Percentiles rank a stretch among this genome's conserved stretches.
Conservation (phyloP, 805 yeast genomes). For the Ogataea kodamae region DNA sequence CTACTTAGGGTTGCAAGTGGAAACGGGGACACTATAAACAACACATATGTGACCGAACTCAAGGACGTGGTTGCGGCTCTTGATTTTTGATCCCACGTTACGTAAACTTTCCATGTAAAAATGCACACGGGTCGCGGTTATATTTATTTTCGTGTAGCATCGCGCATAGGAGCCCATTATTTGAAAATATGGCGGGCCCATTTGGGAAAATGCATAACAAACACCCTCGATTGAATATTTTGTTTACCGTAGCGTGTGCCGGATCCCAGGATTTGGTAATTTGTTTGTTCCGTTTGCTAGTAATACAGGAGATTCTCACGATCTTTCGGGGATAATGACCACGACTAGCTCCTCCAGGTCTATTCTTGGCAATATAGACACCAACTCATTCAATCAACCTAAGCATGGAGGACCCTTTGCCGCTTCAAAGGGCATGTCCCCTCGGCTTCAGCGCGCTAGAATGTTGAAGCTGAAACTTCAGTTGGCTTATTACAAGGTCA, state of each 20-base stretch:
- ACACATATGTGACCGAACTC: slow-evolving; percentile 55
- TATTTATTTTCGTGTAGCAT: slow-evolving; percentile 6
- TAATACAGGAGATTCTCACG: slow-evolving; percentile 1
- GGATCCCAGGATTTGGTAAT: slow-evolving; percentile 1
- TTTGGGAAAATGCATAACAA: slow-evolving; percentile 17
- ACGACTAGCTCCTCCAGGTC: slow-evolving; percentile 17
- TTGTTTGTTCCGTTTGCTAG: slow-evolving; percentile 5
- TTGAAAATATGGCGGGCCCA: slow-evolving; percentile 5
- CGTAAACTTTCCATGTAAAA: neutral
- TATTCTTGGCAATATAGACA: slow-evolving; percentile 6
- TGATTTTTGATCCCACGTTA: slow-evolving; percentile 35
- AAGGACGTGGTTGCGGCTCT: slow-evolving; percentile 57
- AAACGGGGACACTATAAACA: slow-evolving; percentile 61
- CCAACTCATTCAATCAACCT: slow-evolving; percentile 1
- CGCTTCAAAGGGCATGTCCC: slow-evolving; percentile 16
- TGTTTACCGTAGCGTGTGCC: slow-evolving; percentile 17
- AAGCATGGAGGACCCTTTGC: slow-evolving; percentile 4
- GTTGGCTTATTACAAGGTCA: slow-evolving; percentile 50
- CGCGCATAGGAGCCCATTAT: slow-evolving; percentile 8
- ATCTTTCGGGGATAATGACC: slow-evolving; percentile 7
- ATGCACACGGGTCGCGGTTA: slow-evolving; percentile 10
- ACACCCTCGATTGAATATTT: slow-evolving; percentile 17
- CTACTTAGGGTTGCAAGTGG: slow-evolving; percentile 82
- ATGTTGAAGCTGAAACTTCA: slow-evolving; percentile 45
- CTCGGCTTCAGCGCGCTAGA: slow-evolving; percentile 35